Evolutionary conservation across 1,284 basidiomycete genomes (phyloP).

Genomic region (Ustilago nuda): DNA sequence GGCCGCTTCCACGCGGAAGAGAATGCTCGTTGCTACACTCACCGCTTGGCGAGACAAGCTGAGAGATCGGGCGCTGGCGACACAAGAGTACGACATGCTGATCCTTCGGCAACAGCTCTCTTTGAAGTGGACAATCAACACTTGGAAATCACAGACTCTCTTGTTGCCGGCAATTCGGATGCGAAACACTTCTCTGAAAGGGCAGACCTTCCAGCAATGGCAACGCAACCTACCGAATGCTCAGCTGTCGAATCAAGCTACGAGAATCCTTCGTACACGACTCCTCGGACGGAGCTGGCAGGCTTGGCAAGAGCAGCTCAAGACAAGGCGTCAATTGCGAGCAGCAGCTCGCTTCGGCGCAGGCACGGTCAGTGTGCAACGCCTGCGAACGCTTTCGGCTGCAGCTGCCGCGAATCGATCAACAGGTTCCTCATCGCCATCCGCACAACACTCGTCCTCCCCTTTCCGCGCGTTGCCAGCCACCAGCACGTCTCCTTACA

Average conservation of each 20-base stretch:
- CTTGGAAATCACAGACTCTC: slow-evolving; percentile 39
- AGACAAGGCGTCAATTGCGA: slow-evolving; percentile 19
- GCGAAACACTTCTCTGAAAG: slow-evolving; percentile 39
- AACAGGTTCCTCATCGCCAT: slow-evolving; percentile 26
- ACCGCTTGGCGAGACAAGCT: slow-evolving; percentile 34
- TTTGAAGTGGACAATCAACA: slow-evolving; percentile 16
- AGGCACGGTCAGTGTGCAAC: slow-evolving; percentile 18
- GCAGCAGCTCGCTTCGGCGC: slow-evolving; percentile 40
- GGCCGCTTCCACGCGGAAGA: neutral
- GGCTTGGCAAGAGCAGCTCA: slow-evolving; percentile 13
- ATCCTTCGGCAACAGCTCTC: slow-evolving; percentile 40
- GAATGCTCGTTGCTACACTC: slow-evolving; percentile 10
- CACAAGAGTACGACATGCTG: slow-evolving; percentile 48
- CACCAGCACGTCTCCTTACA: neutral
- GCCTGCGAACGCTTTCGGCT: slow-evolving; percentile 35
- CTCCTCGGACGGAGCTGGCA: slow-evolving; percentile 12
- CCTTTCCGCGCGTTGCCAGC: slow-evolving; percentile 11
- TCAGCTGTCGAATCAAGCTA: slow-evolving; percentile 20
- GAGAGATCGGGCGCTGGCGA: slow-evolving; percentile 29
- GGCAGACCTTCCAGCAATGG: slow-evolving; percentile 28
- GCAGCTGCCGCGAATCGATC: slow-evolving; percentile 34
- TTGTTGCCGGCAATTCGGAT: slow-evolving; percentile 47
- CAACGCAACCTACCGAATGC: slow-evolving; percentile 25
- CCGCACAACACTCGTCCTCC: slow-evolving; percentile 13
- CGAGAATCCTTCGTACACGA: neutral